Conservation (phyloP, 2,329 filamentous ascomycete genomes). For the Whalleya microplaca region DNA sequence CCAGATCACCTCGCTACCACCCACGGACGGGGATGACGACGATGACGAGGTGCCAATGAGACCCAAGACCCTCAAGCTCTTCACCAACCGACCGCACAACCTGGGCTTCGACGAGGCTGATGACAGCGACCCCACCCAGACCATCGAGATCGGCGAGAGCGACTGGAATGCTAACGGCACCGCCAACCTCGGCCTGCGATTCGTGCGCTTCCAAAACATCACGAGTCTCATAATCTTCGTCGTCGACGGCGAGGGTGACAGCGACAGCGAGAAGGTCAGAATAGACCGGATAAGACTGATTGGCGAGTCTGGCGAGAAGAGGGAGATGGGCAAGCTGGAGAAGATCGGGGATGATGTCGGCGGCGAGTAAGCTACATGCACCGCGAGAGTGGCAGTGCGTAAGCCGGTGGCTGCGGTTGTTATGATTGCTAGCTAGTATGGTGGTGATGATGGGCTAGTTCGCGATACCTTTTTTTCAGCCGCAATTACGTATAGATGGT, state of each 20-base stretch:
- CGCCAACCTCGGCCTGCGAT: slow-evolving; percentile 74
- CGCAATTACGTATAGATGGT: slow-evolving; percentile 22
- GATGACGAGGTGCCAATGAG: slow-evolving; percentile 78
- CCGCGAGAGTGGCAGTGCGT: slow-evolving; percentile 1
- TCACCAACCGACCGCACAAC: slow-evolving; percentile 85
- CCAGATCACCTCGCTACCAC: slow-evolving; percentile 81
- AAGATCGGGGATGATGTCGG: slow-evolving; percentile 82
- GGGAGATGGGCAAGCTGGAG: slow-evolving; percentile 91
- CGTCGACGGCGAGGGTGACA: slow-evolving; percentile 79
- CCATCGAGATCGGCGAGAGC: slow-evolving; percentile 70
- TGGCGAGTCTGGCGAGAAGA: slow-evolving; percentile 88
- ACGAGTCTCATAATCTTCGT: slow-evolving; percentile 87
- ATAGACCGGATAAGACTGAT: slow-evolving; percentile 79
- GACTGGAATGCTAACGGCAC: slow-evolving; percentile 86
- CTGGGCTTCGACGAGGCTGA: slow-evolving; percentile 96
- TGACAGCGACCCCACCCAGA: slow-evolving; percentile 79
- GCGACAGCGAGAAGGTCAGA: slow-evolving; percentile 81
- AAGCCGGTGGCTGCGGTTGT: slow-evolving; percentile 10
- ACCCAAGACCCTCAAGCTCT: slow-evolving; percentile 82
- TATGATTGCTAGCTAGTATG: slow-evolving; percentile 5
- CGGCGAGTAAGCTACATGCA: slow-evolving; percentile 54
- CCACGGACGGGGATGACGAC: slow-evolving; percentile 48
- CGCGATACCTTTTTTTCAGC: not conserved
- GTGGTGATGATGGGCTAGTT: slow-evolving; percentile 9
- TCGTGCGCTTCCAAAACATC: slow-evolving; percentile 97